A percentile compares a stretch with the other conserved stretches of the same genome.
Evolutionary conservation across 2,329 filamentous ascomycete genomes (phyloP).

Genomic region (Intubia oerlemansii): DNA sequence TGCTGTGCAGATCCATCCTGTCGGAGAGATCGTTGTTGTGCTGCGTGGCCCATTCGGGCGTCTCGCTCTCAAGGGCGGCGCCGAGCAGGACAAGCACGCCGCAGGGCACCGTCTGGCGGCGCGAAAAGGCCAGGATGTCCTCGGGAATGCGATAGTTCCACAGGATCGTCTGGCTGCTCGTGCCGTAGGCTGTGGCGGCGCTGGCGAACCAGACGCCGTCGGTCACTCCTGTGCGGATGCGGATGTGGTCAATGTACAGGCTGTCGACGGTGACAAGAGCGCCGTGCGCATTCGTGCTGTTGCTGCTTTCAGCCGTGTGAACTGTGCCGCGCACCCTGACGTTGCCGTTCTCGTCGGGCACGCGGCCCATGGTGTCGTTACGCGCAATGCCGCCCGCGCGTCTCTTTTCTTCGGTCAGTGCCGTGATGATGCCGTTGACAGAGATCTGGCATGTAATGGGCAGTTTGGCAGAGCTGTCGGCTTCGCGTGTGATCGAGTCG

Average conservation of each 20-base stretch:
- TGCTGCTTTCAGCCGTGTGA: no score
- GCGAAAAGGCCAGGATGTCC: slow-evolving; percentile 26
- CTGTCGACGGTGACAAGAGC: slow-evolving; percentile 15
- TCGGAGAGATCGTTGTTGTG: slow-evolving; percentile 16
- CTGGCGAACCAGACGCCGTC: slow-evolving; percentile 35
- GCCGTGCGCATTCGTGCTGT: no score
- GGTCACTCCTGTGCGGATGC: slow-evolving; percentile 12
- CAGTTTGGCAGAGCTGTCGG: slow-evolving; percentile 9
- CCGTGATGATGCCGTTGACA: slow-evolving; percentile 22
- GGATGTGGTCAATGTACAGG: slow-evolving; percentile 26
- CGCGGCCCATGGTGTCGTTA: slow-evolving; percentile 6
- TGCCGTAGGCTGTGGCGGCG: slow-evolving; percentile 31
- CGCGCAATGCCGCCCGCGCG: slow-evolving; percentile 3
- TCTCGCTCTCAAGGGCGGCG: slow-evolving; percentile 25
- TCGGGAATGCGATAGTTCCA: slow-evolving; percentile 39
- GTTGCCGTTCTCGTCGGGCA: neutral
- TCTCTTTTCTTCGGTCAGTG: slow-evolving; percentile 17
- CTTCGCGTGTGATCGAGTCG: slow-evolving; percentile 13
- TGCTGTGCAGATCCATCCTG: slow-evolving; percentile 16
- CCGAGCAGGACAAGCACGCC: slow-evolving; percentile 34
- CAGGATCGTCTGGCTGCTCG: slow-evolving; percentile 29
- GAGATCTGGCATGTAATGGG: slow-evolving; percentile 28
- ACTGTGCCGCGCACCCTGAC: no score
- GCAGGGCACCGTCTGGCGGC: slow-evolving; percentile 32
- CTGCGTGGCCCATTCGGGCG: slow-evolving; percentile 30